Evolutionary conservation across 495 filamentous ascomycete species (phyloP).

Genomic region (Penicillium cosmopolitanum): DNA sequence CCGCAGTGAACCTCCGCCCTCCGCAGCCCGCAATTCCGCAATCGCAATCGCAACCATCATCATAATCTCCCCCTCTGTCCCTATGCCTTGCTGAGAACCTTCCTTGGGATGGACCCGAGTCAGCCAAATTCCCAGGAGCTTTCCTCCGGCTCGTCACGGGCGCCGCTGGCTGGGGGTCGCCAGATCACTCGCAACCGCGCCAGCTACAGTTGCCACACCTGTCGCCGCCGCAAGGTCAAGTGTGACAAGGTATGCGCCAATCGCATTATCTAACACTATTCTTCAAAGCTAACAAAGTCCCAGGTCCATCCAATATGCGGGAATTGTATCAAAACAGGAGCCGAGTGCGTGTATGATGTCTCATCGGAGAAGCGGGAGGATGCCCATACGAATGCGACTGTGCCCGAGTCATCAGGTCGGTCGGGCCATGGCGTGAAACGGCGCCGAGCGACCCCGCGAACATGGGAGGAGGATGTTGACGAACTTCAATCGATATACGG

Average conservation of each 20-base stretch:
- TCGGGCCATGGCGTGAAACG: conserved; percentile 41
- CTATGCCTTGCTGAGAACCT: not conserved
- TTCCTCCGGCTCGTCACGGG: conserved; percentile 21
- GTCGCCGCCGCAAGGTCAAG: conserved; percentile 53
- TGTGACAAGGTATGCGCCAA: conserved; percentile 43
- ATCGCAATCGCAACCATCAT: not conserved
- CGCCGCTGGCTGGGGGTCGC: conserved; percentile 33
- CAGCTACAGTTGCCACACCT: conserved; percentile 54
- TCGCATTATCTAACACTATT: not conserved
- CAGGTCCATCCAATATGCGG: conserved; percentile 54
- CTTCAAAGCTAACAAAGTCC: not conserved
- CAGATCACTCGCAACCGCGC: conserved; percentile 54
- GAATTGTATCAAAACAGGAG: conserved; percentile 49
- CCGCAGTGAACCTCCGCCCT: not conserved
- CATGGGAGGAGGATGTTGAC: conserved; percentile 41
- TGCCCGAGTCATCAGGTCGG: conserved; percentile 17
- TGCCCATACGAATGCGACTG: conserved; percentile 11
- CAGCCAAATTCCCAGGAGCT: conserved; percentile 7
- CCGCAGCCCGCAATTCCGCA: conserved; percentile 19
- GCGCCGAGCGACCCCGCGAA: conserved; percentile 34
- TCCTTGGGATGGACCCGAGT: conserved; percentile 22
- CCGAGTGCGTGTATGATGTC: conserved; percentile 49
- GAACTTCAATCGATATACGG: conserved; percentile 46
- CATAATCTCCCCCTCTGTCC: not conserved
- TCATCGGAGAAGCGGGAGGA: conserved; percentile 33